A percentile compares a stretch with the other conserved stretches of the same genome.
phyloP scores from a whole-genome alignment of 768 basidiomycete genomes.

The Dentipellis fragilis region DNA sequence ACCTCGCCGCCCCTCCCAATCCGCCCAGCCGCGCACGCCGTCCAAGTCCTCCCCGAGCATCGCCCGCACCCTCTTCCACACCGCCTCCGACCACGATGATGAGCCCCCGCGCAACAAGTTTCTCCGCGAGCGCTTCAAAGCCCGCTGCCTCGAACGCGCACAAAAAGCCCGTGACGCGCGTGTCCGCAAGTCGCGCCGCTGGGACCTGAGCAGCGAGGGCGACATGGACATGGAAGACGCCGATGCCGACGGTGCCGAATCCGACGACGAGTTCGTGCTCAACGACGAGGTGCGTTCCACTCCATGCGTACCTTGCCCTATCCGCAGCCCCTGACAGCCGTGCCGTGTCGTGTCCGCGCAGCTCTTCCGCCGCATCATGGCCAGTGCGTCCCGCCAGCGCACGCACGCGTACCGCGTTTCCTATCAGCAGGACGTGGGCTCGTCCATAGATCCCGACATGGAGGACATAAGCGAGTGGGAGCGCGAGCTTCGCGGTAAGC shows the following conservation, averaged over 20 bases:
- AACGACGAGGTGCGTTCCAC: slow-evolving; percentile 17
- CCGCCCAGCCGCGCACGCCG: background rate
- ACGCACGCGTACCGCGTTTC: slow-evolving; percentile 51
- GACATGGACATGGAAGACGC: slow-evolving; percentile 14
- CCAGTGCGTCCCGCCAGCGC: slow-evolving; percentile 38
- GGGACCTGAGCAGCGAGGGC: slow-evolving; percentile 14
- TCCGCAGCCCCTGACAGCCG: background rate
- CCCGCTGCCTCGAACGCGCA: slow-evolving; percentile 15
- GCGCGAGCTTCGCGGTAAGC: slow-evolving; percentile 36
- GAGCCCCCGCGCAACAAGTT: slow-evolving; percentile 11
- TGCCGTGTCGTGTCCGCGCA: slow-evolving; percentile 15
- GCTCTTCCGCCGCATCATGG: slow-evolving; percentile 61
- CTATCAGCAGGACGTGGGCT: slow-evolving; percentile 60
- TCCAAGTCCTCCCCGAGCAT: background rate
- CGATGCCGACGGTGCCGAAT: slow-evolving; percentile 1
- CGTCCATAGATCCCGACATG: slow-evolving; percentile 66
- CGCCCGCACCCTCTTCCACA: background rate
- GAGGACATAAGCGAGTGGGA: slow-evolving; percentile 60
- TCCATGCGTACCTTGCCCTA: too few relatives aligned
- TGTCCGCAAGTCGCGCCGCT: slow-evolving; percentile 7
- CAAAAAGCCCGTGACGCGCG: slow-evolving; percentile 11
- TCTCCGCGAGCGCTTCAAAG: slow-evolving; percentile 16
- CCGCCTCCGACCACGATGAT: background rate
- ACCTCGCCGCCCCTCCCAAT: background rate
- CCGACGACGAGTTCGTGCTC: slow-evolving; percentile 7